phyloP scores from a whole-genome alignment of 345 rosid genomes.

The Punica granatum region DNA sequence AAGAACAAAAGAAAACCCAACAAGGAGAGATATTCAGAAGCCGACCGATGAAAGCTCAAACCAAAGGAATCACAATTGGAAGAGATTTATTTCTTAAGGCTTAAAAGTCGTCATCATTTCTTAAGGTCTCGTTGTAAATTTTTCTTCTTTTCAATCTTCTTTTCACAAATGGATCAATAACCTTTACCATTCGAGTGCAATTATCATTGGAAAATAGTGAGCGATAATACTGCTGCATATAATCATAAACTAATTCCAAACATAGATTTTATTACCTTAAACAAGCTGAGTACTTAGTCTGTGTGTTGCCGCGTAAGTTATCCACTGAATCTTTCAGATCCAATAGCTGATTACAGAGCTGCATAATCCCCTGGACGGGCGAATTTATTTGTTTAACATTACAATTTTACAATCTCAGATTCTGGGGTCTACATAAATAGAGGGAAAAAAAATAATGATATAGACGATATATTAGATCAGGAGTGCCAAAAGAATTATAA shows the following conservation, averaged over 20 bases:
- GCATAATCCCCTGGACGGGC: constrained; percentile 74
- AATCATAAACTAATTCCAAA: background rate
- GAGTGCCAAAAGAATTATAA: background rate
- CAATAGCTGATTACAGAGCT: constrained; percentile 89
- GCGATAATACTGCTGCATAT: background rate
- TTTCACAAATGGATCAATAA: background rate
- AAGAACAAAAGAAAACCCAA: background rate
- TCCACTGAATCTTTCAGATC: constrained; percentile 97
- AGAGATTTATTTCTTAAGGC: too few species aligned
- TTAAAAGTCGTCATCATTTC: too few species aligned
- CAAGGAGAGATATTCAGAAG: background rate
- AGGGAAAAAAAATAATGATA: background rate
- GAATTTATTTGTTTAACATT: background rate
- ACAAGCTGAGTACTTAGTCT: constrained; percentile 74
- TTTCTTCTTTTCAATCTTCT: background rate
- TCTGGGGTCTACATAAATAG: background rate
- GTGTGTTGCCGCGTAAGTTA: constrained; percentile 74
- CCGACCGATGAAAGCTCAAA: too few species aligned
- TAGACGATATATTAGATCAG: background rate
- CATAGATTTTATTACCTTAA: constrained; percentile 41
- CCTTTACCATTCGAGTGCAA: background rate
- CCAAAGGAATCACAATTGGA: too few species aligned
- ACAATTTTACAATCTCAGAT: background rate
- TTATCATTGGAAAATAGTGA: background rate
- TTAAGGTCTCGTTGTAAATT: background rate